phyloP scores from a whole-genome alignment of 202 grass and related monocot species.

The Setaria viridis region DNA sequence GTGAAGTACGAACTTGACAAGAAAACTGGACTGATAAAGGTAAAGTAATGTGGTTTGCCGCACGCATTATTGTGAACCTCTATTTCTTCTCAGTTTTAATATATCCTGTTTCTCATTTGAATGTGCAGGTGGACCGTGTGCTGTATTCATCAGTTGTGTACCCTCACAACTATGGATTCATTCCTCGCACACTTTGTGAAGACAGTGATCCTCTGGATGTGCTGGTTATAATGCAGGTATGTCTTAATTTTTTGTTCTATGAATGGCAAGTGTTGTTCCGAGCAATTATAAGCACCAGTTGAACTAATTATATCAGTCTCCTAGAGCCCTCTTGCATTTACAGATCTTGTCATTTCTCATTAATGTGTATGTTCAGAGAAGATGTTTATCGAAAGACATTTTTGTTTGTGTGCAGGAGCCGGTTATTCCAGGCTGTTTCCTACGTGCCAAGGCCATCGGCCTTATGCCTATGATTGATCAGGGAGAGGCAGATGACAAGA shows the following conservation, averaged over 20 bases:
- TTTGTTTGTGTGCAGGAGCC: conserved; percentile 64
- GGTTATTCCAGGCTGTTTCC: conserved; percentile 88
- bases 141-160: conserved; percentile 98
- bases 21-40: conserved; percentile 96
- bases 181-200: conserved; percentile 94
- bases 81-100: conserved; percentile 6
- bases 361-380: not conserved
- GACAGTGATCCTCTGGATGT: conserved; percentile 96
- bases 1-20: conserved; percentile 99
- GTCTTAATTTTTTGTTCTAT: not conserved
- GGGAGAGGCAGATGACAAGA: conserved; percentile 97
- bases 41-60: conserved; percentile 1
- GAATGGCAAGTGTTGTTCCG: not conserved
- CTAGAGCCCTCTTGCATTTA: not conserved
- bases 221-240: conserved; percentile 96
- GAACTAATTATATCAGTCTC: not conserved
- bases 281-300: not conserved
- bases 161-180: conserved; percentile 98
- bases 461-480: conserved; percentile 99
- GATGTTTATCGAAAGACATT: not conserved
- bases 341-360: not conserved
- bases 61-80: not conserved
- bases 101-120: conserved; percentile 30
- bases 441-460: conserved; percentile 89
- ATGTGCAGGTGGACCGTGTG: conserved; percentile 81